These are phyloP conservation scores for Trichothecium sympodiale DNA, from an alignment of 2,329 filamentous ascomycete genomes.

Conservation along the genomic window DNA sequence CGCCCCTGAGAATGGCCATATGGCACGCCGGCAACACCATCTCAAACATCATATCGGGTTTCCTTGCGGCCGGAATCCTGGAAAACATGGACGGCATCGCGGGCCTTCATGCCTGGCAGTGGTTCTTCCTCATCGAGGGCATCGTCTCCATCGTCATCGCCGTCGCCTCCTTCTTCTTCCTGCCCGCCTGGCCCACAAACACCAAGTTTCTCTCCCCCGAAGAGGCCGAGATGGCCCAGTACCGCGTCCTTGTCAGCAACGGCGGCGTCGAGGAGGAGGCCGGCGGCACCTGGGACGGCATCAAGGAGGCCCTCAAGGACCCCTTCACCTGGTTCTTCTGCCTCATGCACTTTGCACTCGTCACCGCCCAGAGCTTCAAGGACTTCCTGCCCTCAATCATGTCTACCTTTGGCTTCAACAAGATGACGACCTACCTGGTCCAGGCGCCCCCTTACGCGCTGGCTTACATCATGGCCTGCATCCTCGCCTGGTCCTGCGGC, in stretches of 20 bases:
- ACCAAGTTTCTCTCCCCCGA: slow-evolving; percentile 5
- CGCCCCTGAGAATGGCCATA: slow-evolving; percentile 23
- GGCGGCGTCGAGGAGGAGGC: slow-evolving; percentile 21
- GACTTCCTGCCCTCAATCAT: slow-evolving; percentile 28
- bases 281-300: slow-evolving; percentile 24
- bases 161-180: not conserved
- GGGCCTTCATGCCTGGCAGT: slow-evolving; percentile 29
- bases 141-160: slow-evolving; percentile 12
- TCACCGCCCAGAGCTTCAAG: slow-evolving; percentile 28
- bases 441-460: slow-evolving; percentile 29
- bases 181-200: not conserved
- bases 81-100: slow-evolving; percentile 28
- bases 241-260: slow-evolving; percentile 18
- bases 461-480: slow-evolving; percentile 22
- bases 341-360: slow-evolving; percentile 29
- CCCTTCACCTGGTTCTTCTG: slow-evolving; percentile 28
- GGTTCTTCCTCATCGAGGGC: slow-evolving; percentile 34
- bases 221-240: slow-evolving; percentile 6
- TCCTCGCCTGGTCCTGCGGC: slow-evolving; percentile 23
- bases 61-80: slow-evolving; percentile 31
- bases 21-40: slow-evolving; percentile 33
- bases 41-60: slow-evolving; percentile 31
- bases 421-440: slow-evolving; percentile 22
- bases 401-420: slow-evolving; percentile 13
- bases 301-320: slow-evolving; percentile 19